Evolutionary conservation across 495 filamentous ascomycete species (phyloP).

Genomic region (Penicillium subrubescens): DNA sequence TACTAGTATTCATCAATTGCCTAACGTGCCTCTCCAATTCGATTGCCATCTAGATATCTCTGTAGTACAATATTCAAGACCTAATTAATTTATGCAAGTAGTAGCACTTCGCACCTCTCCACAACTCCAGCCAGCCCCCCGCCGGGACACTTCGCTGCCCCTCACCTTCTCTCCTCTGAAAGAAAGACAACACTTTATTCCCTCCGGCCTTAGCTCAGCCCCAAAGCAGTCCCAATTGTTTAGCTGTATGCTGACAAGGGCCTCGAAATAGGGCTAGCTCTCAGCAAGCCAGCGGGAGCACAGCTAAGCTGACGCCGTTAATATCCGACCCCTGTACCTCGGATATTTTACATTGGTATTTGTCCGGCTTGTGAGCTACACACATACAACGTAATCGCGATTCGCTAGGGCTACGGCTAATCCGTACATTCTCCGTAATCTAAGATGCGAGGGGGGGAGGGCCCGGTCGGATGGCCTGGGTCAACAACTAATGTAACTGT

Average conservation of each 20-base stretch:
- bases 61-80: not conserved
- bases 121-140: not conserved
- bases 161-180: not conserved
- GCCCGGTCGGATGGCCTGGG: not conserved
- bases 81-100: not conserved
- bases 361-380: not conserved
- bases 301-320: slow-evolving; percentile 1
- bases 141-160: not conserved
- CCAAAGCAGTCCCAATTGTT: not conserved
- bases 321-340: slow-evolving; percentile 3
- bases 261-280: not conserved
- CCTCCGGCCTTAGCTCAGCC: not conserved
- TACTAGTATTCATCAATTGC: not conserved
- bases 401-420: not conserved
- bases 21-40: not conserved
- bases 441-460: not conserved
- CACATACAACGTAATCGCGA: not conserved
- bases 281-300: not conserved
- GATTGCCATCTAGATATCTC: not conserved
- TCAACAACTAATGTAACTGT: not conserved
- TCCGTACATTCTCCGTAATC: not conserved
- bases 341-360: not conserved
- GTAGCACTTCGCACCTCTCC: not conserved
- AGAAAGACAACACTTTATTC: not conserved
- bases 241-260: not conserved